Base-by-base conservation (phyloP, 2,329 filamentous ascomycete genomes). In the Trichoderma oligosporum region DNA sequence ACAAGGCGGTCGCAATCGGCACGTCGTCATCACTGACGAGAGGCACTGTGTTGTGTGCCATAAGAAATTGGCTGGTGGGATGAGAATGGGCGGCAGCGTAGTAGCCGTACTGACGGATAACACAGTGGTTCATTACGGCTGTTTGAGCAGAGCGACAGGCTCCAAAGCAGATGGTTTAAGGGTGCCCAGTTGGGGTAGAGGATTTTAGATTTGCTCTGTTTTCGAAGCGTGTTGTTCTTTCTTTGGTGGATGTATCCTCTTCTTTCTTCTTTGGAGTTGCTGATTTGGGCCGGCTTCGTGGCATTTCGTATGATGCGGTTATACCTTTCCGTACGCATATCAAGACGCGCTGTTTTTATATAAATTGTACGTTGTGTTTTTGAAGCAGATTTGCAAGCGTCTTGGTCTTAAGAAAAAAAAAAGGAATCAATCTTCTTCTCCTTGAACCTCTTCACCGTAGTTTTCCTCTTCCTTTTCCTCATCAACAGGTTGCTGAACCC, bases 21-120 rank as follows among this genome's bases (percentile, higher is more conserved):
- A 90, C 63, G 91, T 97, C 9, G 83, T 91, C 18, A 85, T 99
- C 51, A 84, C 82, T 8, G 93, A 99, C 66, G 93, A 97, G 68
- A 80, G 90, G 51, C 87, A 96, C 55, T 99, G 94, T 70, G 86
- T 88, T 11, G 89, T 96, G 14, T 99, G 94, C 70, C 88, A 96
- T 72, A 97, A 97, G 78, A 80, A 94, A 63, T 82, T 99, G 62
- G 93, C 92, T 1, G 88, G 91, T 1, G 71, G 71, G 68, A 97
- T 97, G 79, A 78, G 94, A 60, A 83, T 97, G 64, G 93, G 93
- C 2, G 88, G 91, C 4, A 96, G 89, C 70, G 94, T 96, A 16
- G 88, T 97, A 59, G 87, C 92, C 38, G 92, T 97, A 11, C 81
- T 94, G 73, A 90, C 92, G 6, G 89, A 96, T 74, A 91, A 85